Percentiles rank a stretch among this genome's conserved stretches.
Conservation (phyloP, 306 rosid genomes). For the Aeschynomene evenia region DNA sequence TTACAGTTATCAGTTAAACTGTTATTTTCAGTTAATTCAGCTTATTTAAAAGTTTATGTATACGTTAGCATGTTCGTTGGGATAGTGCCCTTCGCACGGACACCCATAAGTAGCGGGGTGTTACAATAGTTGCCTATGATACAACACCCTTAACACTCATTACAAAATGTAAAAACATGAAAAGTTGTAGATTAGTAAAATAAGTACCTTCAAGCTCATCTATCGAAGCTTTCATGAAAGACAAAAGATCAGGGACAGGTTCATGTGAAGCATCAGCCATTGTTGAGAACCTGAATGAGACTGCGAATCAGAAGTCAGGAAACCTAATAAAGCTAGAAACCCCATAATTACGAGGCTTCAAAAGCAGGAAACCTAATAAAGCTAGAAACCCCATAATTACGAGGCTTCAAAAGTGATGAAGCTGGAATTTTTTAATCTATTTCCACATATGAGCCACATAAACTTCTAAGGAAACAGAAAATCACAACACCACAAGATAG, state of each 20-base stretch:
- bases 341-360: neutral
- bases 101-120: too few species aligned
- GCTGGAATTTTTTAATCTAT: neutral
- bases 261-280: conserved; percentile 43
- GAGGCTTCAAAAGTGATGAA: neutral
- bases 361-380: conserved; percentile 31
- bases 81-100: too few species aligned
- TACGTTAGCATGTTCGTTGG: too few species aligned
- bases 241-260: conserved; percentile 46
- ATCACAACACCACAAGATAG: neutral
- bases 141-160: neutral
- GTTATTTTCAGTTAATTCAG: too few species aligned
- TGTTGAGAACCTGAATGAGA: conserved; percentile 61
- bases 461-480: neutral
- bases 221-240: conserved; percentile 61
- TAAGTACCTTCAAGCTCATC: conserved; percentile 71
- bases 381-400: conserved; percentile 21
- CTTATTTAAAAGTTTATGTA: too few species aligned
- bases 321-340: conserved; percentile 39
- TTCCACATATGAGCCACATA: neutral
- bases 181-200: neutral
- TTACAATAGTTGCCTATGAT: too few species aligned
- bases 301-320: conserved; percentile 57
- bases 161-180: neutral
- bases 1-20: too few species aligned